A percentile compares a stretch with the other conserved stretches of the same genome.
These are phyloP conservation scores for Apiotrichum veenhuisii DNA, from an alignment of 1,284 basidiomycete species.

Conservation along the genomic window DNA sequence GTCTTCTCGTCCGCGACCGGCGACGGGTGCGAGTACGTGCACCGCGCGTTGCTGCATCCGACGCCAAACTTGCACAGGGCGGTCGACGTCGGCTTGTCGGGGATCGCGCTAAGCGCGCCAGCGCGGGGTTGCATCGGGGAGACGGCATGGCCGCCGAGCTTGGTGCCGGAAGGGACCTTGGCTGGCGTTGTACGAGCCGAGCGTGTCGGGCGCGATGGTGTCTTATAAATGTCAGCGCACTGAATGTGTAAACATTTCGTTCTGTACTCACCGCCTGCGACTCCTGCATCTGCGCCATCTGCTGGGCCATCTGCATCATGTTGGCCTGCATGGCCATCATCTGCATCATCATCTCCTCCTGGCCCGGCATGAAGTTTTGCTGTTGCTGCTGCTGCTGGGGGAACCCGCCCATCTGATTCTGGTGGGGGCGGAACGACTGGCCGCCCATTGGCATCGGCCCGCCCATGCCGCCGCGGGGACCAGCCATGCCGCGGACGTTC, in stretches of 20 bases:
- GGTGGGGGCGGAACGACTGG: neutral
- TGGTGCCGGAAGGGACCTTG: conserved; percentile 36
- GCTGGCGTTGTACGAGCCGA: conserved; percentile 15
- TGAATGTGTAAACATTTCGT: too few relatives aligned
- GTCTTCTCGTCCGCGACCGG: conserved; percentile 84
- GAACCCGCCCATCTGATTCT: conserved; percentile 6
- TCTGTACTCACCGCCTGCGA: conserved; percentile 31
- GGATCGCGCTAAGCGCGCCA: conserved; percentile 36
- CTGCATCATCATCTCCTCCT: conserved; percentile 50
- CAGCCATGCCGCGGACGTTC: conserved; percentile 21
- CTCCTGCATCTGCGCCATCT: conserved; percentile 48
- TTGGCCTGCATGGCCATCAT: conserved; percentile 52
- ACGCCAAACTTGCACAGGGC: conserved; percentile 79
- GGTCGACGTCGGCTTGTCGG: conserved; percentile 48
- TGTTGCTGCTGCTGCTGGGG: conserved; percentile 14
- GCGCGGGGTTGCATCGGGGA: conserved; percentile 30
- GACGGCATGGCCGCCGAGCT: conserved; percentile 34
- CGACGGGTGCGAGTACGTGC: conserved; percentile 83
- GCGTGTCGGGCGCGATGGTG: conserved; percentile 13
- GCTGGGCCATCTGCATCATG: conserved; percentile 51
- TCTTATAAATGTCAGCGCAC: conserved; percentile 15
- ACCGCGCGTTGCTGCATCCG: conserved; percentile 82
- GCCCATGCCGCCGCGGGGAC: conserved; percentile 11
- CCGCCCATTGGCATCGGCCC: conserved; percentile 14
- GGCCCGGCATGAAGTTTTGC: conserved; percentile 30